Conservation (phyloP, 2,329 filamentous ascomycete genomes). For the Neurospora sp. region DNA sequence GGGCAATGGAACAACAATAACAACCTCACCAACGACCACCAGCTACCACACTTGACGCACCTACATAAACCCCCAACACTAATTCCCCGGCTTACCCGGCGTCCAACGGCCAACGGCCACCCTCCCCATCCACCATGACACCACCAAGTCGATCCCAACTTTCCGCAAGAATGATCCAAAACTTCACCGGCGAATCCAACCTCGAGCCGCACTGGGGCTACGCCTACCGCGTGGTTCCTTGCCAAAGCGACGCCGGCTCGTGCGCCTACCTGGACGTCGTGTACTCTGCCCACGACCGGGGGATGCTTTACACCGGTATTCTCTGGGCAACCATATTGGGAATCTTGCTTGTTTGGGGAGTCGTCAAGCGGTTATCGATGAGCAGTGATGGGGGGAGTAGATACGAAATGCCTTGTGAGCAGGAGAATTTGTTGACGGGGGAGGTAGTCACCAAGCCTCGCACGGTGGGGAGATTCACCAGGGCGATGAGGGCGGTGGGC, state of each 20-base stretch:
- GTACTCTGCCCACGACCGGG: constrained; percentile 36
- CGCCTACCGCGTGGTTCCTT: constrained; percentile 33
- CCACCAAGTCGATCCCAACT: constrained; percentile 3
- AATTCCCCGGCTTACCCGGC: neutral
- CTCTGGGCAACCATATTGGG: constrained; percentile 37
- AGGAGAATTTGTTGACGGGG: constrained; percentile 9
- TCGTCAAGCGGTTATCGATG: constrained; percentile 9
- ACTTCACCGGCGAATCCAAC: constrained; percentile 25
- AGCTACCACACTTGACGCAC: neutral
- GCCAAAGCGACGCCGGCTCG: constrained; percentile 35
- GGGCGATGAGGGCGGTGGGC: constrained; percentile 27
- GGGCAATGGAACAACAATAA: neutral
- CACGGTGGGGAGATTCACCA: constrained; percentile 8
- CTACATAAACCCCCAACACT: neutral
- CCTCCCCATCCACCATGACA: neutral
- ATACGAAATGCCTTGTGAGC: constrained; percentile 6
- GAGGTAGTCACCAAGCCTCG: neutral
- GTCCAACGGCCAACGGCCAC: neutral
- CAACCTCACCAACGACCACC: neutral
- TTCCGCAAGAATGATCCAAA: constrained; percentile 28
- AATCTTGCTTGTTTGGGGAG: constrained; percentile 33
- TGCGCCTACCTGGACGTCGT: constrained; percentile 42
- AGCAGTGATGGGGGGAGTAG: too few species aligned
- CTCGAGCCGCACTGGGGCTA: constrained; percentile 38
- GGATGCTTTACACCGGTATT: constrained; percentile 41